Evolutionary conservation across 495 filamentous ascomycete genomes (phyloP).

Genomic region (Staphylotrichum longicolle): DNA sequence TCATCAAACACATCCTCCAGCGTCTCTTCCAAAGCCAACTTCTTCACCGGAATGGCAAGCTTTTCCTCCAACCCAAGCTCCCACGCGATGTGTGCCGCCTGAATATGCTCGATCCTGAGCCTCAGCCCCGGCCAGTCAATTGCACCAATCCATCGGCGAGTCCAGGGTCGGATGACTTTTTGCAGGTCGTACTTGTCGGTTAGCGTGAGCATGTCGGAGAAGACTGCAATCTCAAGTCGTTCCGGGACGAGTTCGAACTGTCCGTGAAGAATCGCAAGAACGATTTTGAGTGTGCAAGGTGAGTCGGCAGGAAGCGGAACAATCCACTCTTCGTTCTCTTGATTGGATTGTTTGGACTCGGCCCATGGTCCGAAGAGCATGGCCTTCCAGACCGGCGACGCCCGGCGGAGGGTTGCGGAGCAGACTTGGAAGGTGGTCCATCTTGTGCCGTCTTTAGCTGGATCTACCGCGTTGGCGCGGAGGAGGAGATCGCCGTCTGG

Average conservation of each 20-base stretch:
- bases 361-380: neutral
- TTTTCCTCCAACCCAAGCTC: too few relatives aligned
- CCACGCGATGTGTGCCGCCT: too few relatives aligned
- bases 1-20: too few relatives aligned
- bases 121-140: too few relatives aligned
- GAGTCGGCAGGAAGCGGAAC: neutral
- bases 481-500: conserved; percentile 2
- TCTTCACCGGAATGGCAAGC: too few relatives aligned
- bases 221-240: too few relatives aligned
- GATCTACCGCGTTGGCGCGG: neutral
- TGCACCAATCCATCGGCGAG: too few relatives aligned
- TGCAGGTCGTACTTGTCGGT: neutral
- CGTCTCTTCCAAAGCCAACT: too few relatives aligned
- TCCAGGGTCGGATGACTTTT: too few relatives aligned
- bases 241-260: neutral
- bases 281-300: neutral
- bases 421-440: neutral
- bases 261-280: neutral
- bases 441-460: neutral
- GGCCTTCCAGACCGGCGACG: neutral
- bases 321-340: neutral
- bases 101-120: too few relatives aligned
- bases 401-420: neutral
- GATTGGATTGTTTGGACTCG: neutral
- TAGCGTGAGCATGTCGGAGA: neutral